Evolutionary conservation across 225 moss, liverwort and hornwort genomes (phyloP).

Genomic region (Asterella californica): DNA sequence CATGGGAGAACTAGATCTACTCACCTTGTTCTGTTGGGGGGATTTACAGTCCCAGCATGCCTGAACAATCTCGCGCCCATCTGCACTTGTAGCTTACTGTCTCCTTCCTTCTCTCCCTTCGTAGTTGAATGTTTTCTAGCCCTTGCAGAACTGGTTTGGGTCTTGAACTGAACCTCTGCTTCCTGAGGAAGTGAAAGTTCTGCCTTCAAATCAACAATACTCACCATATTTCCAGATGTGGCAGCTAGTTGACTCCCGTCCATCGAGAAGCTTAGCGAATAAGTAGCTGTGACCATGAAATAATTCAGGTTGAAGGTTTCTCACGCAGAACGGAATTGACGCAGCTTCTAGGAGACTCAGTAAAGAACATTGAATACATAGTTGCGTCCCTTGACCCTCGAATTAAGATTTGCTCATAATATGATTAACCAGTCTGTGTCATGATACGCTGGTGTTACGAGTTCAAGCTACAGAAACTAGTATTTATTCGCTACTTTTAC

Average conservation of each 20-base stretch:
- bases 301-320: not conserved
- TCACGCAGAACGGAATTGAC: not conserved
- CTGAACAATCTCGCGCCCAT: not conserved
- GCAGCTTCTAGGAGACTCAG: too few species aligned
- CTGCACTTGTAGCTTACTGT: not conserved
- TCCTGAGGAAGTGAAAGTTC: not conserved
- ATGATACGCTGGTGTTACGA: not conserved
- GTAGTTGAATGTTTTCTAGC: not conserved
- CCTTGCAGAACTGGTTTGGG: not conserved
- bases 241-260: constrained; percentile 24
- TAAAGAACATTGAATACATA: too few species aligned
- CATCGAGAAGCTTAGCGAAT: constrained; percentile 23
- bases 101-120: not conserved
- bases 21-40: not conserved
- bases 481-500: too few species aligned
- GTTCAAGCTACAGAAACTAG: not conserved
- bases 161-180: not conserved
- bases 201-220: constrained; percentile 19
- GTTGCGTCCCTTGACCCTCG: too few species aligned
- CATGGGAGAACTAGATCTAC: not conserved
- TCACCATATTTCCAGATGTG: not conserved
- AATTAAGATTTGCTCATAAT: too few species aligned
- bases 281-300: constrained; percentile 26
- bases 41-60: not conserved
- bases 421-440: too few species aligned